These are phyloP conservation scores for Oldenlandia corymbosa DNA, from an alignment of 257 asterid species.

Conservation along the genomic window DNA sequence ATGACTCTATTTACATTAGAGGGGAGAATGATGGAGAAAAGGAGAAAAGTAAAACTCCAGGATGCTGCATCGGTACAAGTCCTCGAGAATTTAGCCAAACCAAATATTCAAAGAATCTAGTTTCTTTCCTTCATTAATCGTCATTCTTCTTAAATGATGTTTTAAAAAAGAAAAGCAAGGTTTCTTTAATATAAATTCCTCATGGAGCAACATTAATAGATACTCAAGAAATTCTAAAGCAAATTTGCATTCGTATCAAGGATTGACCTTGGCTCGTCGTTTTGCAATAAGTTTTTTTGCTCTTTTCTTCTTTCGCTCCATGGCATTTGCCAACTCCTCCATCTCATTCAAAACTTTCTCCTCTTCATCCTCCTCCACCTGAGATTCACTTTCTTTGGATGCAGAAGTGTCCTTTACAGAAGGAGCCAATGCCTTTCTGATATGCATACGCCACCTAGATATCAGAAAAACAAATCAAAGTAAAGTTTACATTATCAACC, in stretches of 20 bases:
- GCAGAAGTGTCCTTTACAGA: conserved; percentile 42
- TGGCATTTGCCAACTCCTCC: conserved; percentile 75
- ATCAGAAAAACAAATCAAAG: not conserved
- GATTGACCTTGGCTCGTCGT: conserved; percentile 69
- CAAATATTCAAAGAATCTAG: not conserved
- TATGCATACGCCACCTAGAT: conserved; percentile 72
- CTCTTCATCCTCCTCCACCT: conserved; percentile 56
- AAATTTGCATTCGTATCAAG: not conserved
- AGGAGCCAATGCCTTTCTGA: conserved; percentile 80
- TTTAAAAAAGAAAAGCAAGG: too few species aligned
- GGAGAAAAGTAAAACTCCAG: not conserved
- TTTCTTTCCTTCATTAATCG: not conserved
- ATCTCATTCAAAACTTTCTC: conserved; percentile 67
- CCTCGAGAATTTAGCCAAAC: not conserved
- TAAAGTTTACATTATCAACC: not conserved
- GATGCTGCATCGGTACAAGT: not conserved
- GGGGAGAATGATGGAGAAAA: not conserved
- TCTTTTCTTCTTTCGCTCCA: conserved; percentile 76
- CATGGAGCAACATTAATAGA: not conserved
- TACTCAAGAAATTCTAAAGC: not conserved
- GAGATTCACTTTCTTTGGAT: conserved; percentile 34
- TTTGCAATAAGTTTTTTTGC: conserved; percentile 59
- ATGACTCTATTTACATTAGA: not conserved
- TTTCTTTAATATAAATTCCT: not conserved
- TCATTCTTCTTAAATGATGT: not conserved